Percentiles rank a stretch among this genome's conserved stretches.
Conservation (phyloP, 495 filamentous ascomycete genomes). For the Penicillium verhagenii region DNA sequence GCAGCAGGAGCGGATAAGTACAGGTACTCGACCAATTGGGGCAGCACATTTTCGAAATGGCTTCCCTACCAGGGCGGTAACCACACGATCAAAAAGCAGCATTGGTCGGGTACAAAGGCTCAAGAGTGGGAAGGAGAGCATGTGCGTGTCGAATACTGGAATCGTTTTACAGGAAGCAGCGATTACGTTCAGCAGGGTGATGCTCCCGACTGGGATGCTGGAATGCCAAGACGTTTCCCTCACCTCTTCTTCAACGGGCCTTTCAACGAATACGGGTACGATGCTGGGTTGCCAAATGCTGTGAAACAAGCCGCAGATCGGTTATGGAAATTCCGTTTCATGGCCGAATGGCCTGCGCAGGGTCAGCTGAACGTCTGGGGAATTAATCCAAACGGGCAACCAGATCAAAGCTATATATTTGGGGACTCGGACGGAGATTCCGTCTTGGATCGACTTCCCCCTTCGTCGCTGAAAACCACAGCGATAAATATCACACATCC, state of each 20-base stretch:
- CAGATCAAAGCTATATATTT: slow-evolving; percentile 57
- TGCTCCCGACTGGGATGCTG: slow-evolving; percentile 32
- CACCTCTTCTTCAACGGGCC: slow-evolving; percentile 65
- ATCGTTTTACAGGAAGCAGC: slow-evolving; percentile 61
- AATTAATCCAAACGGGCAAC: slow-evolving; percentile 62
- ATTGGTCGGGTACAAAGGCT: slow-evolving; percentile 60
- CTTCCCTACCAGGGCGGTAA: slow-evolving; percentile 52
- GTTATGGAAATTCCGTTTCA: slow-evolving; percentile 60
- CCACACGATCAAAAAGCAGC: slow-evolving; percentile 39
- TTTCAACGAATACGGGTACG: slow-evolving; percentile 68
- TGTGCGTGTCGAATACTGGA: slow-evolving; percentile 68
- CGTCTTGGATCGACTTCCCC: slow-evolving; percentile 63
- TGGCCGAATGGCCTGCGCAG: slow-evolving; percentile 63
- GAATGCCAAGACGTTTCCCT: slow-evolving; percentile 53
- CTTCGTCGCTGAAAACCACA: slow-evolving; percentile 53
- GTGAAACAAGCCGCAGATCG: slow-evolving; percentile 55
- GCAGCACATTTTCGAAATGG: slow-evolving; percentile 60
- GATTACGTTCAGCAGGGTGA: slow-evolving; percentile 65
- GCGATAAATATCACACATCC: slow-evolving; percentile 60
- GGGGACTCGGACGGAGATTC: slow-evolving; percentile 63
- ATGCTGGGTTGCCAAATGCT: slow-evolving; percentile 57
- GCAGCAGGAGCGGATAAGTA: slow-evolving; percentile 64
- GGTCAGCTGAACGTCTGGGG: slow-evolving; percentile 71
- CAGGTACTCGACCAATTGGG: slow-evolving; percentile 64
- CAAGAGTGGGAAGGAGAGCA: slow-evolving; percentile 68